Base-by-base conservation (phyloP, 2,329 filamentous ascomycete species). In the Paraphaeosphaeria minitans region DNA sequence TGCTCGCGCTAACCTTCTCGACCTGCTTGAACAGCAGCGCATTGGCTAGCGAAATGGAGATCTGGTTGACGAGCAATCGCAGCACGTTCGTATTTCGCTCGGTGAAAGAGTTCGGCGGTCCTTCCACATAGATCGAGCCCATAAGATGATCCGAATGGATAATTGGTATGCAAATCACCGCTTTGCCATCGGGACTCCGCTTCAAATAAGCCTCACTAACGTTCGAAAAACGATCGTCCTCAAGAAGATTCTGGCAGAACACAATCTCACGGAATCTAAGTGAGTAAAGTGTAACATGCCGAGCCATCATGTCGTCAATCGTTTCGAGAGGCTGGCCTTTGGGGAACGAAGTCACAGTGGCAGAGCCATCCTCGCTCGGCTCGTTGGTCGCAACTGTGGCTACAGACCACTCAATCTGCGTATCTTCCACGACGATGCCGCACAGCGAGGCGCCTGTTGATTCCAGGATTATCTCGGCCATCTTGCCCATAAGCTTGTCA, bases 91-190 rank as follows among this genome's bases (percentile, higher is more conserved):
- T 75, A 39, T 83, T 82, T 24, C 90, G 84, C 71, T 93, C 89
- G 0, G 90, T 93, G 66, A 94, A 93, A 0, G 88, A 89, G 24
- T 89, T 89, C 0, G 90, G 87, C 46, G 89, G 84, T 85, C 90
- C 90, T 77, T 93, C 90, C 3, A 93, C 84, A 66, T 93, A 93
- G 16, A 93, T 81, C 16, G 90, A 87, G 0, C 91, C 91, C 12
- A 93, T 81, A 4, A 93, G 81, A 53, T 89, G 88, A 33, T 85
- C 83, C 4, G 89, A 90, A 71, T 93, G 90, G 48, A 87, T 82
- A 57, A 94, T 93, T 0, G 91, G 91, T 41, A 93, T 86, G n/a
- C 89, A 88, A 59, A 94, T 93, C 59, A 93, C 87, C 3, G 89
- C 87, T 69, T 88, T 90, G 66, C 90, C 89, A 35, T 84, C 78